These are phyloP conservation scores for Tricholoma saponaceum DNA, from an alignment of 768 basidiomycete species.

Conservation along the genomic window DNA sequence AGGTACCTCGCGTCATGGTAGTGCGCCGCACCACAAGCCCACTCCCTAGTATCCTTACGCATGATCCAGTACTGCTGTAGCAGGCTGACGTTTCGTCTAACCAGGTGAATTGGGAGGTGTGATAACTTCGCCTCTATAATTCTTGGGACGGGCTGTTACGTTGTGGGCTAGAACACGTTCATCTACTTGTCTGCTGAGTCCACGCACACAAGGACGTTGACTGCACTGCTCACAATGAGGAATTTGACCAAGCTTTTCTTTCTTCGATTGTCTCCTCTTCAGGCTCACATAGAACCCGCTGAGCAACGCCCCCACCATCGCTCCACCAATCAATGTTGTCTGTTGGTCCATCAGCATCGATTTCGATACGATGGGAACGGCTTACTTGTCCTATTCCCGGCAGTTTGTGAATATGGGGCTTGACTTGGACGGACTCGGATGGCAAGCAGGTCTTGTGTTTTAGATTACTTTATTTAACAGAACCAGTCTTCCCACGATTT, in stretches of 20 bases:
- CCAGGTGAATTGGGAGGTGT: neutral
- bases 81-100: neutral
- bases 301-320: constrained; percentile 22
- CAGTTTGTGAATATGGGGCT: neutral
- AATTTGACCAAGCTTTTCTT: constrained; percentile 21
- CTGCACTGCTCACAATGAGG: constrained; percentile 24
- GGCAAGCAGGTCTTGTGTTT: neutral
- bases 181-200: constrained; percentile 15
- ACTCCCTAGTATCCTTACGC: neutral
- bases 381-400: neutral
- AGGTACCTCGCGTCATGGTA: no score
- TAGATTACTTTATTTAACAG: neutral
- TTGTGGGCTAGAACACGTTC: constrained; percentile 28
- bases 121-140: constrained; percentile 1
- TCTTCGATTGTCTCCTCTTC: constrained; percentile 21
- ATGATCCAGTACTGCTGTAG: no score
- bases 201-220: neutral
- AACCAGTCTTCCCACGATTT: neutral
- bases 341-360: neutral
- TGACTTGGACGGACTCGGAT: neutral
- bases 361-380: neutral
- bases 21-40: no score
- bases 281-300: constrained; percentile 27
- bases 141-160: constrained; percentile 3
- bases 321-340: constrained; percentile 26